A percentile compares a stretch with the other conserved stretches of the same genome.
Evolutionary conservation across 106 monocot species (phyloP).

Genomic region (Apostasia shenzhenica): DNA sequence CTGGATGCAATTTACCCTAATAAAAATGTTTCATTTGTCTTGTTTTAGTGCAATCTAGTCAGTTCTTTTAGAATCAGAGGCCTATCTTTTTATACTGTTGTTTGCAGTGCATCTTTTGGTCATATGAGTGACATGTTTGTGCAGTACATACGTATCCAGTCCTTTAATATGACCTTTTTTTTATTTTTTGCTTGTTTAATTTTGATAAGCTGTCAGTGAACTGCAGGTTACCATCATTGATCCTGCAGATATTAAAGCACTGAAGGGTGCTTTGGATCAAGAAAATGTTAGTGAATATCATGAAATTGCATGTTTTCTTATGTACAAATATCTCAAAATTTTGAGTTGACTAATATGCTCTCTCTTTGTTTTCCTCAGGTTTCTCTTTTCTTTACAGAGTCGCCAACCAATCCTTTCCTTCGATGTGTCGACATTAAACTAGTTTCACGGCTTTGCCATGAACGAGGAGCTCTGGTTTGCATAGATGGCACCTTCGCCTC

Average conservation of each 20-base stretch:
- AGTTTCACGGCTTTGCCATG: constrained; percentile 87
- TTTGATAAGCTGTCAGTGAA: background rate
- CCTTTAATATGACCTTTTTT: background rate
- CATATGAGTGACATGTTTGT: no score
- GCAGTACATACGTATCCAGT: no score
- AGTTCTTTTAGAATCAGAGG: no score
- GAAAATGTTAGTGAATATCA: constrained; percentile 44
- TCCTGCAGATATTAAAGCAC: constrained; percentile 76
- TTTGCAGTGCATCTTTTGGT: no score
- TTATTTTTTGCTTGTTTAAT: background rate
- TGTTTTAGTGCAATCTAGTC: no score
- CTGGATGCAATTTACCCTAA: no score
- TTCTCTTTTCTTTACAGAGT: constrained; percentile 93
- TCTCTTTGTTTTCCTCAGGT: constrained; percentile 40
- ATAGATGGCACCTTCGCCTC: constrained; percentile 96
- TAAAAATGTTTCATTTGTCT: no score
- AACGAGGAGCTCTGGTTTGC: constrained; percentile 80
- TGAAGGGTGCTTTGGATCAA: constrained; percentile 61
- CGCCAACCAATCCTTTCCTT: constrained; percentile 96
- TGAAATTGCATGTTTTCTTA: background rate
- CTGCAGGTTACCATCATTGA: constrained; percentile 79
- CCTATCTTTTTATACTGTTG: no score
- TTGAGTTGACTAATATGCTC: background rate
- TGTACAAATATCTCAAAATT: background rate
- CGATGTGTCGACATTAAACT: constrained; percentile 82